Base-by-base conservation (phyloP, 371 early-diverging fungal genomes). In the Rozella allomycis region DNA sequence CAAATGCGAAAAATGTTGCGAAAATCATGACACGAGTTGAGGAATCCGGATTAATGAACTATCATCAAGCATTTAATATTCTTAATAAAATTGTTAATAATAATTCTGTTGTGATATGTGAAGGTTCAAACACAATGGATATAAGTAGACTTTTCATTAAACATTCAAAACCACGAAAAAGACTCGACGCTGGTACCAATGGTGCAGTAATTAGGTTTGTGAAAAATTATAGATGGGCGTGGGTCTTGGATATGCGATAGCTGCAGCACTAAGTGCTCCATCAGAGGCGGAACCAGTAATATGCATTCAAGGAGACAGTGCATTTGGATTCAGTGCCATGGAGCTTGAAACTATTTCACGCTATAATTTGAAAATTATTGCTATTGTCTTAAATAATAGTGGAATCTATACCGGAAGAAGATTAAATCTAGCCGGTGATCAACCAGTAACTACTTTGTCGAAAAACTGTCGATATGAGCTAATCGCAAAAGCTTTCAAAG, bases 41-140 rank as follows among this genome's bases (percentile, higher is more conserved):
- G n/a, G n/a, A n/a, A n/a, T n/a, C n/a, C n/a, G n/a, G n/a, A n/a
- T n/a, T 72, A 1, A 64, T 79, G 58, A 58, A 43, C 11, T 79
- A 79, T 41, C 58, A 76, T 37, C 52, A 65, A 5, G 74, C 73
- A 1, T 76, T 68, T 30, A 47, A 46, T 4, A 69, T 55, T 22
- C 67, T 79, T 42, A 70, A 70, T 39, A 27, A 46, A 2, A 23
- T 41, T 7, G 59, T 62, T 3, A 44, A 46, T 19, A 35, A 34
- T 20, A 50, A 55, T 22, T 42, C 64, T 10, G 57, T 75, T 4
- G 52, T 74, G 37, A 60, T 79, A 2, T 66, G 68, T 34, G 80
- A 79, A 49, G 80, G 80, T 27, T 76, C 78, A 8, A 77, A 78
- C 33, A 77, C 80, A 0, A 78, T 79, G 80, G 80, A 79, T 41